These are phyloP conservation scores for Colletotrichum limetticola DNA, from an alignment of 2,329 filamentous ascomycete genomes.

Conservation along the genomic window DNA sequence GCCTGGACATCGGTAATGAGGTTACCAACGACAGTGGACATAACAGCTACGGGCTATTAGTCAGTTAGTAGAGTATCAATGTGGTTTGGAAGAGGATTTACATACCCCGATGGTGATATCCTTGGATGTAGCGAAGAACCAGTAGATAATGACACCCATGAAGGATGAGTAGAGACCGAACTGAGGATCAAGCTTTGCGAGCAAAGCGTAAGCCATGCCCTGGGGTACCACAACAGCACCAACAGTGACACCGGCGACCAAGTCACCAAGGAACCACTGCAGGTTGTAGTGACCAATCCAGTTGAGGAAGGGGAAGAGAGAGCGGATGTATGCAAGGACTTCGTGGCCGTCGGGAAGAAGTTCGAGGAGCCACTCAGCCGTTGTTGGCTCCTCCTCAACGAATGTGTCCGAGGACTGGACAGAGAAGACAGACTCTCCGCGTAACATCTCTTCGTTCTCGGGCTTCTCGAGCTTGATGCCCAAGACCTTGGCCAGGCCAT, in stretches of 20 bases:
- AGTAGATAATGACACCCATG: constrained; percentile 94
- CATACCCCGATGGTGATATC: constrained; percentile 95
- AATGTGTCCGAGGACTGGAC: constrained; percentile 79
- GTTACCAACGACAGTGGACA: constrained; percentile 90
- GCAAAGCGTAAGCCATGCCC: constrained; percentile 91
- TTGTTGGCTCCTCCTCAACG: constrained; percentile 83
- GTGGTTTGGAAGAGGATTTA: constrained; percentile 38
- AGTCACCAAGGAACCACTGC: constrained; percentile 88
- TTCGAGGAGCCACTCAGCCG: constrained; percentile 75
- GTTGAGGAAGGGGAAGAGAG: constrained; percentile 86
- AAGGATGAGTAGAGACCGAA: constrained; percentile 96
- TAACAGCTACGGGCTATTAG: constrained; percentile 85
- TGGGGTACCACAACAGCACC: constrained; percentile 88
- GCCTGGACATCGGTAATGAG: constrained; percentile 75
- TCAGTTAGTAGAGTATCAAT: constrained; percentile 12
- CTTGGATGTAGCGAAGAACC: constrained; percentile 98
- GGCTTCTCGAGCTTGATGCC: constrained; percentile 83
- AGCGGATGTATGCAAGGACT: constrained; percentile 69
- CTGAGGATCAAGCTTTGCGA: constrained; percentile 83
- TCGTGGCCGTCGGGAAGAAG: constrained; percentile 69
- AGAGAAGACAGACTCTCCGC: constrained; percentile 84
- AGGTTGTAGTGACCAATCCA: constrained; percentile 93
- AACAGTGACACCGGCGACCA: constrained; percentile 78
- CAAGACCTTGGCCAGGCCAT: constrained; percentile 79
- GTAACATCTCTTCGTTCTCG: constrained; percentile 74